Base-by-base conservation (phyloP, 192 early-diverging fungal species). In the Backusella morwellensis region DNA sequence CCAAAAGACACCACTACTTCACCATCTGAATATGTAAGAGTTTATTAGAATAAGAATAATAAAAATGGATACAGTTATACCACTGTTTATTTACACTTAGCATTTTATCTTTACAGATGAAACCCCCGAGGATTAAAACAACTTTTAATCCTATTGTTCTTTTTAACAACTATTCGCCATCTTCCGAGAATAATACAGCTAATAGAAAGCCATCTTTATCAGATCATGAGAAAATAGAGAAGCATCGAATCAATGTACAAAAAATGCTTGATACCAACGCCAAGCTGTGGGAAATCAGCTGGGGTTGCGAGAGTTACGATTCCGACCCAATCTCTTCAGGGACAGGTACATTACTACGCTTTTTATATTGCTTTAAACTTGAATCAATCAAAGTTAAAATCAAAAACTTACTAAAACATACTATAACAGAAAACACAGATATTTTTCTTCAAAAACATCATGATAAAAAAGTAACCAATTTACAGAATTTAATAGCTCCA, bases 261-360 rank as follows among this genome's bases (percentile, higher is more conserved):
- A 59, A 72, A 42, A 77, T 77, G 76, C 54, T 77, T n/a, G 44
- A 72, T 34, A 4, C 29, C 7, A 77, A 77, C 42, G 70, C 76
- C 5, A 50, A 77, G 38, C 54, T 72, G 15, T 77, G 76, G 76
- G 34, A 70, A 41, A 70, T 3, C 9, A 63, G 23, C 26, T 63
- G 56, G 56, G 12, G 56, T 11, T 63, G 41, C 23, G 68, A 70
- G 12, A 9, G 36, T 21, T 36, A 38, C 7, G 9, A 63, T 29
- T 63, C 56, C 26, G 56, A 70, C 4, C 11, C 23, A 63, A 63
- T 63, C 7, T 29, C 23, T 63, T 63, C 56, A 63, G 56, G 56
- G 12, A 63, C 56, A 70, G 67, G 67, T 68, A 68, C 67, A 70
- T 23, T 3, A 38, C n/a, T 23, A 26, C 23, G 3, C 12, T 26